Evolutionary conservation across 2,329 filamentous ascomycete species (phyloP).

Genomic region (Amylocarpus encephaloides): DNA sequence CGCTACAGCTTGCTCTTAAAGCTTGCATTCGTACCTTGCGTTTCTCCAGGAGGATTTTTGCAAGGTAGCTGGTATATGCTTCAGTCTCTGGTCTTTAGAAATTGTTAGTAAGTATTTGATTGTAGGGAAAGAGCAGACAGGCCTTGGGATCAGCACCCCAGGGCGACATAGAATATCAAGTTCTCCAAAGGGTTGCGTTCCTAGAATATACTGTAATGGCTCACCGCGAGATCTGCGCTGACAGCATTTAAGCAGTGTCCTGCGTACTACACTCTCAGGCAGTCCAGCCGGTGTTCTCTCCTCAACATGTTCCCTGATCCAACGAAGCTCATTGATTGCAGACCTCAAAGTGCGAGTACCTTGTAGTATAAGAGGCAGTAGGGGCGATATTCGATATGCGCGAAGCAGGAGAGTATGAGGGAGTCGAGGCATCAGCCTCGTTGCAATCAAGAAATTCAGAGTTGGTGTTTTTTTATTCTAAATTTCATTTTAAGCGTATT

Average conservation of each 20-base stretch:
- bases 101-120: slow-evolving; percentile 3
- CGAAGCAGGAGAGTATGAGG: slow-evolving; percentile 49
- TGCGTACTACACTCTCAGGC: slow-evolving; percentile 19
- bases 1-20: too few species aligned
- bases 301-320: slow-evolving; percentile 58
- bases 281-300: not conserved
- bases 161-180: slow-evolving; percentile 70
- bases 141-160: slow-evolving; percentile 82
- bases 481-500: not conserved
- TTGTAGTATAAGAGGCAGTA: slow-evolving; percentile 55
- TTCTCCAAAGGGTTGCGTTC: slow-evolving; percentile 79
- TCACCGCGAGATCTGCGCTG: slow-evolving; percentile 51
- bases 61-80: slow-evolving; percentile 55
- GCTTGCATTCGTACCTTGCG: not conserved
- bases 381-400: slow-evolving; percentile 47
- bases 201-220: slow-evolving; percentile 85
- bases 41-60: slow-evolving; percentile 19
- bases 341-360: slow-evolving; percentile 57
- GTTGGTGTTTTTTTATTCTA: not conserved
- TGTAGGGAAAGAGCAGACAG: slow-evolving; percentile 15
- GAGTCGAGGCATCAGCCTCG: slow-evolving; percentile 52
- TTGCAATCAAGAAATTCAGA: too few species aligned
- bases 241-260: slow-evolving; percentile 38
- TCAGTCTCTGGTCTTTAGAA: slow-evolving; percentile 58
- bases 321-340: slow-evolving; percentile 63